Percentiles rank a stretch among this genome's conserved stretches.
Conservation (phyloP, 75 land plant species). For the Picea sitchensis region DNA sequence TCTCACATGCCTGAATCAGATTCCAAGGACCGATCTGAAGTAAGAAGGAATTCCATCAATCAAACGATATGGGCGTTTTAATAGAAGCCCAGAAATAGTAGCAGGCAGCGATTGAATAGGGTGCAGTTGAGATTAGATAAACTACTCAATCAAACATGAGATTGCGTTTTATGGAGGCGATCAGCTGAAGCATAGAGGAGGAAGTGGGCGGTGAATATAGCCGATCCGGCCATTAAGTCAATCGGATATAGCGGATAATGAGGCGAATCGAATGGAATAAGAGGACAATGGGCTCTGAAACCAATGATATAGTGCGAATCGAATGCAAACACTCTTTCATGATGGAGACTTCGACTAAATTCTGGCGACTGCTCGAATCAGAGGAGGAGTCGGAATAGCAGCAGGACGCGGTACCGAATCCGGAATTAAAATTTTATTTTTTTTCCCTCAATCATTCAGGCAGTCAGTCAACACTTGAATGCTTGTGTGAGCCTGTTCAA, state of each 20-base stretch:
- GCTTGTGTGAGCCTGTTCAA: not conserved
- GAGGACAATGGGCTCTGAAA: slow-evolving; percentile 5
- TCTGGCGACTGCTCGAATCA: too few relatives aligned
- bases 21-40: too few relatives aligned
- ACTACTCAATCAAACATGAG: not conserved
- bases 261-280: slow-evolving; percentile 8
- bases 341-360: not conserved
- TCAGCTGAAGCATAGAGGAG: not conserved
- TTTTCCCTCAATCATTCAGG: not conserved
- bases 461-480: slow-evolving; percentile 10
- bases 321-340: not conserved
- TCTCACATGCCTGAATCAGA: too few relatives aligned
- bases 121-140: slow-evolving; percentile 1
- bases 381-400: not conserved
- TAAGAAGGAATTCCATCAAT: not conserved
- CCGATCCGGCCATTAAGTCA: not conserved
- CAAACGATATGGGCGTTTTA: too few relatives aligned
- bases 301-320: not conserved
- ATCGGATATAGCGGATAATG: slow-evolving; percentile 2
- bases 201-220: not conserved
- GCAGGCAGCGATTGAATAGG: not conserved
- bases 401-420: not conserved
- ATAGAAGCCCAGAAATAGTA: not conserved
- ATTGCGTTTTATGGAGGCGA: not conserved
- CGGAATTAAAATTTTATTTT: not conserved